Percentiles rank a stretch among this genome's conserved stretches.
phyloP scores from a whole-genome alignment of 2,329 filamentous ascomycete species.

The Trichoderma simmonsii region DNA sequence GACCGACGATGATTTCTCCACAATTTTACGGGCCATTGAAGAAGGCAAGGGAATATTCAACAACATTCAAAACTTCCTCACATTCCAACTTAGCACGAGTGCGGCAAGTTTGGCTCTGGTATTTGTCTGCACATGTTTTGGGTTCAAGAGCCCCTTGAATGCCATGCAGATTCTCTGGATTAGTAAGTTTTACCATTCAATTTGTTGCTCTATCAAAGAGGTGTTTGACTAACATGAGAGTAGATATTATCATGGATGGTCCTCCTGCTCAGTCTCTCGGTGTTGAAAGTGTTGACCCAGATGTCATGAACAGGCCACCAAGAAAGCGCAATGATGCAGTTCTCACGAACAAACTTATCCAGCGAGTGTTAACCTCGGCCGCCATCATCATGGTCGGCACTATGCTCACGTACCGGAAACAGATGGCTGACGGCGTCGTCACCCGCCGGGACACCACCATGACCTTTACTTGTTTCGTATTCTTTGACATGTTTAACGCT shows the following conservation, averaged over 20 bases:
- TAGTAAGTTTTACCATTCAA: constrained; percentile 61
- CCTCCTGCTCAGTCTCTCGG: constrained; percentile 95
- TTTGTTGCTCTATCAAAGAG: no score
- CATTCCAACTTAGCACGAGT: constrained; percentile 96
- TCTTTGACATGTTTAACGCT: constrained; percentile 99
- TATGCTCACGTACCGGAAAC: constrained; percentile 82
- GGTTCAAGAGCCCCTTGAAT: constrained; percentile 93
- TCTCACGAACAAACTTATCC: constrained; percentile 78
- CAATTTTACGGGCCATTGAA: constrained; percentile 91
- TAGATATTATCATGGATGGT: constrained; percentile 99
- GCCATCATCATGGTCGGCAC: constrained; percentile 90
- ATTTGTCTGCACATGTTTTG: constrained; percentile 85
- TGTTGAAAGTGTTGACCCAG: constrained; percentile 89
- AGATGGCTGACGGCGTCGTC: constrained; percentile 84
- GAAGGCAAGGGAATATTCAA: constrained; percentile 99
- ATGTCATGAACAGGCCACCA: constrained; percentile 89
- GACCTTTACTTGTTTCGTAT: constrained; percentile 98
- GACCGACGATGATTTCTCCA: constrained; percentile 85
- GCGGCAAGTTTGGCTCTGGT: constrained; percentile 90
- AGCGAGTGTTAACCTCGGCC: constrained; percentile 82
- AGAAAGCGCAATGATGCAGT: constrained; percentile 82
- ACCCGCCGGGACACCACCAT: constrained; percentile 96
- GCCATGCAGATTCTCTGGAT: constrained; percentile 99
- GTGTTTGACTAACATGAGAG: constrained; percentile 19
- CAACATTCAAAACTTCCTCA: constrained; percentile 99